phyloP scores from a whole-genome alignment of 1,139 yeast genomes.

The Diutina neorugosa region DNA sequence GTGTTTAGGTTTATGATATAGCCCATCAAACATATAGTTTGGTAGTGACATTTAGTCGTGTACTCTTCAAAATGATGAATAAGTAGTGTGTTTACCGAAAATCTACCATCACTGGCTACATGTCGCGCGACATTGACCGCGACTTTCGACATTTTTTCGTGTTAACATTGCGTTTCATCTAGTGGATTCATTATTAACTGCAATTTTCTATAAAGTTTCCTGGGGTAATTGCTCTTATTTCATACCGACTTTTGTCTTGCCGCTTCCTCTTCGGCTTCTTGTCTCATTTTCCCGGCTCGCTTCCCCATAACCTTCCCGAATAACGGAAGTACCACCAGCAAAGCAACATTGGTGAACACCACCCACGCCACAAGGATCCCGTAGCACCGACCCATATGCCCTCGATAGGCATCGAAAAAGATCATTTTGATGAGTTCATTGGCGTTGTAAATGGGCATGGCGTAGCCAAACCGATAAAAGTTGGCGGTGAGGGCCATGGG shows the following conservation, averaged over 20 bases:
- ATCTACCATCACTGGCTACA: no score
- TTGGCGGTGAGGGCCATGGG: slow-evolving; percentile 41
- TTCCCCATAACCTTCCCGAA: slow-evolving; percentile 3
- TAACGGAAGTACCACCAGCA: slow-evolving; percentile 25
- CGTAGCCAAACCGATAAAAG: slow-evolving; percentile 54
- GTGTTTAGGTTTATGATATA: no score
- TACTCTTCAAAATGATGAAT: no score
- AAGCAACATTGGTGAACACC: slow-evolving; percentile 28
- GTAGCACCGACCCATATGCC: slow-evolving; percentile 42
- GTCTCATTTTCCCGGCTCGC: neutral
- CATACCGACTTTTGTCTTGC: neutral
- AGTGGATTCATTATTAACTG: no score
- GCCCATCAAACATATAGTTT: no score
- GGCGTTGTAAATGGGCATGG: slow-evolving; percentile 51
- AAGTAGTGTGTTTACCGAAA: no score
- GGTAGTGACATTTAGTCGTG: no score
- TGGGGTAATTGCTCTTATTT: neutral
- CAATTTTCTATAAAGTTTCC: neutral
- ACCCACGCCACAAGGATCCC: slow-evolving; percentile 52
- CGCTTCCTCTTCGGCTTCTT: neutral
- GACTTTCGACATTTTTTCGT: no score
- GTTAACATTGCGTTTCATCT: no score
- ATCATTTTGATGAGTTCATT: slow-evolving; percentile 44
- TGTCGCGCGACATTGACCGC: no score
- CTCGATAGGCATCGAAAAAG: slow-evolving; percentile 43